Evolutionary conservation across 2,329 filamentous ascomycete species (phyloP).

Genomic region (Fusarium subglutinans): DNA sequence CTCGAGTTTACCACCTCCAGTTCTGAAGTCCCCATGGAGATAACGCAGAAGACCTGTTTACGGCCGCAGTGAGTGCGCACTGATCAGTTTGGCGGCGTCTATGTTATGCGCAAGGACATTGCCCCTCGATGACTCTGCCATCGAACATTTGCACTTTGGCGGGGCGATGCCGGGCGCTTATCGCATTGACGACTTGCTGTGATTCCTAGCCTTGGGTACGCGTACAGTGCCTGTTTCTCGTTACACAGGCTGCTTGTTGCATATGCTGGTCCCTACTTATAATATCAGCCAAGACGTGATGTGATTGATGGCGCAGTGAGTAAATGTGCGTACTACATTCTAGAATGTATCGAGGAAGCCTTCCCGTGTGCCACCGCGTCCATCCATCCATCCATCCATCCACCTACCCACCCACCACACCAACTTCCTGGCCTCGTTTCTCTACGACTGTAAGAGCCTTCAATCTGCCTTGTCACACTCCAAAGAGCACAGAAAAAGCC

Average conservation of each 20-base stretch:
- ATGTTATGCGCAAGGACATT: background rate
- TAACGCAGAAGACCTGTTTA: background rate
- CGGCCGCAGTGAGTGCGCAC: conserved; percentile 7
- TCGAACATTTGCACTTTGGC: conserved; percentile 1
- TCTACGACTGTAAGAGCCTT: background rate
- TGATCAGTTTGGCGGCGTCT: background rate
- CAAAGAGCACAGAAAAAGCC: conserved; percentile 3
- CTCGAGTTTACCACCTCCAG: background rate
- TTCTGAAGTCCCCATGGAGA: background rate
- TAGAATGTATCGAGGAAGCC: conserved; percentile 3
- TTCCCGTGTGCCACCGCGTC: background rate
- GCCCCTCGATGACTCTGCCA: background rate
- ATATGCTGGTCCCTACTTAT: background rate
- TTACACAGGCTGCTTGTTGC: background rate
- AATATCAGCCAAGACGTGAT: background rate
- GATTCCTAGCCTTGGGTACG: background rate
- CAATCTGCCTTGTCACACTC: background rate
- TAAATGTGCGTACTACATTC: conserved; percentile 9
- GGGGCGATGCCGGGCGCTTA: conserved; percentile 2
- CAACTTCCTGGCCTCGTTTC: background rate
- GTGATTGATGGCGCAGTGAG: background rate
- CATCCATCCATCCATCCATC: background rate
- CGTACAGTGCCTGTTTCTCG: background rate
- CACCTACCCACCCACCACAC: background rate
- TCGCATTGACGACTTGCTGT: background rate